Evolutionary conservation across 2,329 filamentous ascomycete species (phyloP), one percentile per base, ranked within the genome.

Genomic region (Emydomyces testavorans): DNA sequence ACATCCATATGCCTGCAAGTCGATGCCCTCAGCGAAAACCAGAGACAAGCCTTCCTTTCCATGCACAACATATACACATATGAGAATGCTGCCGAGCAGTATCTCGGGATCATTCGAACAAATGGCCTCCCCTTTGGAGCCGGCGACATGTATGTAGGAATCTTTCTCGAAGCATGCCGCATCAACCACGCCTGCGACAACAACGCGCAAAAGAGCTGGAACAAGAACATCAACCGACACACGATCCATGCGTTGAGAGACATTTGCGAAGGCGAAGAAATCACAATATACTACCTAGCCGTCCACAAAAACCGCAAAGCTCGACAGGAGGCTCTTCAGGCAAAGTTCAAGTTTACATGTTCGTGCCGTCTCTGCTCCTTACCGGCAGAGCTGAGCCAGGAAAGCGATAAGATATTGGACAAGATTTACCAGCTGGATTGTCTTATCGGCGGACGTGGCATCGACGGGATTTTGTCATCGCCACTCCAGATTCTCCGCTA

Each of bases 131-230:
- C 51, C 1, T 48, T 52, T 23, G 48, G 48, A 8, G 37, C 48
- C 6, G 16, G 35, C 24, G 50, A 42, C 11, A 8, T 36, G 18
- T 38, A 39, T 7, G 44, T 49, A 16, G 53, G 46, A 4, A 49
- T 55, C n/a, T 52, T 55, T 26, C 38, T 32, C 1, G 31, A 28
- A 2, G 52, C 53, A 20, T 42, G 52, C 1, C 49, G 50, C 4
- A 50, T 55, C 11, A 55, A 55, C 32, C 53, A 55, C 39, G 52
- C 53, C 1, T 55, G 53, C 46, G 44, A 45, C 13, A 52, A 44
- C 6, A 55, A 55, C 39, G 47, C 49, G 2, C 41, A 50, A 29
- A 48, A 53, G 31, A 37, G 26, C 7, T 53, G 52, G 52, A 55
- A 55, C 15, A 20, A 21, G 3, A 49, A 41, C 11, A 24, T 50